Evolutionary conservation across 2,329 filamentous ascomycete genomes (phyloP).

Genomic region (Ascochyta lentis): DNA sequence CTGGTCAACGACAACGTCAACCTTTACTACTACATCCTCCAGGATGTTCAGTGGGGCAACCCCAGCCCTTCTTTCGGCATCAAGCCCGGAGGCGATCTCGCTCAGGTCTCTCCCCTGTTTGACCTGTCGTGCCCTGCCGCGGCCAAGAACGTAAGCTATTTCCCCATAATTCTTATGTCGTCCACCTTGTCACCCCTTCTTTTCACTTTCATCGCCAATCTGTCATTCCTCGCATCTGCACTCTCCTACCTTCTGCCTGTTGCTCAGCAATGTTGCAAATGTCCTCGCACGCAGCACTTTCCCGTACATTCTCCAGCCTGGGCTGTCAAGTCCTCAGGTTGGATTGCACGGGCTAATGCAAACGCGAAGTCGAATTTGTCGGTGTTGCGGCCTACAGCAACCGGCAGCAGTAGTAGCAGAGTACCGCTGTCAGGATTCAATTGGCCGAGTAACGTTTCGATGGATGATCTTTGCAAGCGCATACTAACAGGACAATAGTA

Average conservation of each 20-base stretch:
- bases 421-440: background rate
- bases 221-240: conserved; percentile 23
- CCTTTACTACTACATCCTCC: conserved; percentile 77
- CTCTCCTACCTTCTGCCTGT: conserved; percentile 23
- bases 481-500: conserved; percentile 5
- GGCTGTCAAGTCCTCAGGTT: conserved; percentile 22
- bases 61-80: conserved; percentile 76
- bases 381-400: conserved; percentile 4
- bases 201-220: conserved; percentile 28
- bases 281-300: conserved; percentile 16
- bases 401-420: conserved; percentile 20
- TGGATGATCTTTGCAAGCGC: background rate
- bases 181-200: conserved; percentile 29
- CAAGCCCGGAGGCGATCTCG: conserved; percentile 56
- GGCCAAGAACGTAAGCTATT: conserved; percentile 37
- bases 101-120: conserved; percentile 41
- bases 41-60: conserved; percentile 66
- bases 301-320: conserved; percentile 21
- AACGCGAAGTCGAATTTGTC: conserved; percentile 26
- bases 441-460: conserved; percentile 2
- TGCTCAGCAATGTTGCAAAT: conserved; percentile 14
- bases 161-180: conserved; percentile 24
- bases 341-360: conserved; percentile 38
- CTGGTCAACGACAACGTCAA: conserved; percentile 64
- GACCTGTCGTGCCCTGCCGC: conserved; percentile 45